Base-by-base conservation (phyloP, 305 asterid genomes). In the Fraxinus floribunda region DNA sequence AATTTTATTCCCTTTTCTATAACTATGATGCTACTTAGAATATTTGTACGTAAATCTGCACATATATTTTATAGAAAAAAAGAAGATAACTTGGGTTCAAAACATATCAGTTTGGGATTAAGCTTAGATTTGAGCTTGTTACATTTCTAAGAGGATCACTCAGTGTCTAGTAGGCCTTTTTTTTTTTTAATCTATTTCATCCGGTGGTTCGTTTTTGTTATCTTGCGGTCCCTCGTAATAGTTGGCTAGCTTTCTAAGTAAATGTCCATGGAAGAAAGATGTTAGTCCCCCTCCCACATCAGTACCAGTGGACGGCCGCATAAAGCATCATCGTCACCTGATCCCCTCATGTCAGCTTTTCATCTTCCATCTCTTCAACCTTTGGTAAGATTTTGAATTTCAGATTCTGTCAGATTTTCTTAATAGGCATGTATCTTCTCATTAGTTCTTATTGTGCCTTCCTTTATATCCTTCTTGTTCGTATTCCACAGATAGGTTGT, bases 271-370 rank as follows among this genome's bases (percentile, higher is more conserved):
- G 87, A 85, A 79, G 89, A 88, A 87, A 86, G 89, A 83, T 78
- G 83, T 32, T 83, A 52, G 87, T 68, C 87, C 88, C 89, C 91
- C 91, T 88, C 88, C 89, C 84, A 82, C 93, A 82, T 79, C 91
- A 88, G 89, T 89, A 85, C 92, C 93, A 83, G 88, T 88, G 86
- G 90, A 87, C 82, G 91, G 91, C 80, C 83, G 83, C 90, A 85
- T 64, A 86, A 75, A 84, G 88, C 87, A 88, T 76, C 91, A 82
- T 34, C 90, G 76, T 87, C 75, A 68, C 75, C 84, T 82, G 79
- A 76, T 75, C 78, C 86, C 62, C 71, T 78, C 79, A 18, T 62
- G 60, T 86, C 93, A 78, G 84, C 86, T 85, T 89, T 82, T 81
- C 84, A 39, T 81, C 87, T 79, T 87, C 84, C 87, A 78, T 79